phyloP scores from a whole-genome alignment of 2,329 filamentous ascomycete genomes.

The Periconia macrospinosa region DNA sequence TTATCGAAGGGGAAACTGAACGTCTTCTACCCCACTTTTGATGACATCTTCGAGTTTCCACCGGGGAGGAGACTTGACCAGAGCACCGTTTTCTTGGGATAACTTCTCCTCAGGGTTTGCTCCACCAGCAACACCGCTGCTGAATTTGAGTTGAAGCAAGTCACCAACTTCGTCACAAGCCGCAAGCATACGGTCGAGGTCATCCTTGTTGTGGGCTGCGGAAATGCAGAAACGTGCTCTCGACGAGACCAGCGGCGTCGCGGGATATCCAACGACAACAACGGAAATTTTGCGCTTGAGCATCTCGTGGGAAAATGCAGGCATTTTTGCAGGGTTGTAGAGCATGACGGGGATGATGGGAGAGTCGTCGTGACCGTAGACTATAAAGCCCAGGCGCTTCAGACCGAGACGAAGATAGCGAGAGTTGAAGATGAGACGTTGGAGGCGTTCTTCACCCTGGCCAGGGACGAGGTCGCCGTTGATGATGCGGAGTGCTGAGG shows the following conservation, averaged over 20 bases:
- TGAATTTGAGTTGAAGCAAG: conserved; percentile 92
- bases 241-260: conserved; percentile 91
- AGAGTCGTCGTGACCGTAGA: conserved; percentile 96
- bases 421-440: conserved; percentile 97
- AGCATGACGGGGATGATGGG: conserved; percentile 93
- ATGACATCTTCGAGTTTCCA: conserved; percentile 80
- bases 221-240: conserved; percentile 95
- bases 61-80: conserved; percentile 66
- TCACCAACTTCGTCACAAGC: conserved; percentile 94
- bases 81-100: conserved; percentile 62
- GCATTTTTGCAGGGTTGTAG: conserved; percentile 99
- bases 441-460: conserved; percentile 92
- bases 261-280: conserved; percentile 95
- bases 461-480: conserved; percentile 83
- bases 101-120: conserved; percentile 75
- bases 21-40: conserved; percentile 71
- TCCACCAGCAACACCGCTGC: conserved; percentile 91
- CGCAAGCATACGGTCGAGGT: conserved; percentile 83
- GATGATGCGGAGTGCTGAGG: conserved; percentile 84
- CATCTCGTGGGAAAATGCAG: conserved; percentile 98
- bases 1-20: conserved; percentile 71
- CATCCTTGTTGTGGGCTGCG: conserved; percentile 96
- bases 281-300: conserved; percentile 96
- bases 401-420: conserved; percentile 95
- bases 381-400: conserved; percentile 94